These are phyloP conservation scores for Triticum urartu DNA, from an alignment of 176 grass and related monocot genomes.

Conservation along the genomic window DNA sequence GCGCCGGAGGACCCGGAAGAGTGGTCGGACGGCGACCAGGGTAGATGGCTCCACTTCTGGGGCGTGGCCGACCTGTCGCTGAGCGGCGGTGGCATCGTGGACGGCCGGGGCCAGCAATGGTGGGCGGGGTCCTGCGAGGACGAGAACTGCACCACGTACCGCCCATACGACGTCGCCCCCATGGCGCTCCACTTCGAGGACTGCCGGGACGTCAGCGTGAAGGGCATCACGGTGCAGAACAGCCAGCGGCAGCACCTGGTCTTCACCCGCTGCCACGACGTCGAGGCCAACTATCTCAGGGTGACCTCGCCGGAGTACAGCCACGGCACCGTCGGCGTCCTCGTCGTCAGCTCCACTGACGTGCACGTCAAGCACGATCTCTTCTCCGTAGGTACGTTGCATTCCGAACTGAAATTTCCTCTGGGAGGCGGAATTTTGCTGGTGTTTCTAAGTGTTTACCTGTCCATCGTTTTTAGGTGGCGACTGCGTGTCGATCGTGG, in stretches of 20 bases:
- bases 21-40: slow-evolving; percentile 5
- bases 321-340: slow-evolving; percentile 64
- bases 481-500: slow-evolving; percentile 77
- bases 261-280: slow-evolving; percentile 51
- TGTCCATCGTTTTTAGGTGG: slow-evolving; percentile 37
- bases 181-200: slow-evolving; percentile 68
- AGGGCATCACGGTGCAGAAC: slow-evolving; percentile 56
- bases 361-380: slow-evolving; percentile 47
- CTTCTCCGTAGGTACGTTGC: slow-evolving; percentile 50
- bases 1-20: slow-evolving; percentile 50
- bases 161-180: slow-evolving; percentile 12
- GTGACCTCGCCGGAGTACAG: slow-evolving; percentile 71
- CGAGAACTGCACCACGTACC: not conserved
- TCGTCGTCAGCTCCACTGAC: slow-evolving; percentile 48
- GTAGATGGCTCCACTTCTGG: slow-evolving; percentile 50
- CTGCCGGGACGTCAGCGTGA: slow-evolving; percentile 39
- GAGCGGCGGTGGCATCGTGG: slow-evolving; percentile 56
- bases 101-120: slow-evolving; percentile 66
- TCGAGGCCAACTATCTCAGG: slow-evolving; percentile 47
- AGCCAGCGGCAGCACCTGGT: slow-evolving; percentile 60
- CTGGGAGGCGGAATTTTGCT: not conserved
- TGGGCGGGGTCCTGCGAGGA: slow-evolving; percentile 49
- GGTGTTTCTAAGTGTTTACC: not conserved
- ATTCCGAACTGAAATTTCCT: not conserved
- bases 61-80: slow-evolving; percentile 38